phyloP scores from a whole-genome alignment of 2,329 filamentous ascomycete genomes.

The Hansfordia pulvinata region DNA sequence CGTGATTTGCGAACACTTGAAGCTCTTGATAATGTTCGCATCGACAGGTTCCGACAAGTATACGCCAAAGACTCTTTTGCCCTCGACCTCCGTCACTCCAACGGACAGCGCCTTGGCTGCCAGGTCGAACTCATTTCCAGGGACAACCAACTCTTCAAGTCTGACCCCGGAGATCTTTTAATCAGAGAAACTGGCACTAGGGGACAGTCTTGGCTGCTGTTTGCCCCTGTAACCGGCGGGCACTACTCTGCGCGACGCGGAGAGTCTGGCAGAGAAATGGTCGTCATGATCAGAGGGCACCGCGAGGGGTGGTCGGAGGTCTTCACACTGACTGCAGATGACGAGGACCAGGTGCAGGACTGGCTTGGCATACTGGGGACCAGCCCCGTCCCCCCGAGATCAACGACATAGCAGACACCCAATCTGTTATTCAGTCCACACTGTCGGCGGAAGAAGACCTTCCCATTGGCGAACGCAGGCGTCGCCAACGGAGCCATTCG shows the following conservation, averaged over 20 bases:
- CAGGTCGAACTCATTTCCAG: constrained; percentile 77
- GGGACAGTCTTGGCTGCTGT: constrained; percentile 67
- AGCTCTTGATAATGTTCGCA: constrained; percentile 52
- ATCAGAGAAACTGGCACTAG: constrained; percentile 77
- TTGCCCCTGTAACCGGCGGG: constrained; percentile 68
- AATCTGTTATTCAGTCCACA: constrained; percentile 9
- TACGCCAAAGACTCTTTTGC: constrained; percentile 83
- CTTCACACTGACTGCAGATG: constrained; percentile 61
- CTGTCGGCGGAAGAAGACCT: constrained; percentile 16
- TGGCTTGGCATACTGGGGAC: constrained; percentile 71
- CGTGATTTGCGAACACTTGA: constrained; percentile 69
- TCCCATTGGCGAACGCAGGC: constrained; percentile 24
- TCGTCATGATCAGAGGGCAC: constrained; percentile 75
- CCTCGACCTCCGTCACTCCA: constrained; percentile 75
- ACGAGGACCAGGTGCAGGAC: constrained; percentile 65
- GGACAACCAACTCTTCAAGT: constrained; percentile 58
- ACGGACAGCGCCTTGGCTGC: constrained; percentile 78
- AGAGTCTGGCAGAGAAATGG: constrained; percentile 54
- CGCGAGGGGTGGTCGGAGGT: constrained; percentile 73
- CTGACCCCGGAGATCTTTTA: constrained; percentile 69
- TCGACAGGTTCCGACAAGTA: constrained; percentile 72
- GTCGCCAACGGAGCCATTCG: no score
- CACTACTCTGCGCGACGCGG: constrained; percentile 71
- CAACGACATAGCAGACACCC: constrained; percentile 11
- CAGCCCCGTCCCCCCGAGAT: constrained; percentile 36